phyloP scores from a whole-genome alignment of 2,329 filamentous ascomycete genomes.

The Fusarium sp. region DNA sequence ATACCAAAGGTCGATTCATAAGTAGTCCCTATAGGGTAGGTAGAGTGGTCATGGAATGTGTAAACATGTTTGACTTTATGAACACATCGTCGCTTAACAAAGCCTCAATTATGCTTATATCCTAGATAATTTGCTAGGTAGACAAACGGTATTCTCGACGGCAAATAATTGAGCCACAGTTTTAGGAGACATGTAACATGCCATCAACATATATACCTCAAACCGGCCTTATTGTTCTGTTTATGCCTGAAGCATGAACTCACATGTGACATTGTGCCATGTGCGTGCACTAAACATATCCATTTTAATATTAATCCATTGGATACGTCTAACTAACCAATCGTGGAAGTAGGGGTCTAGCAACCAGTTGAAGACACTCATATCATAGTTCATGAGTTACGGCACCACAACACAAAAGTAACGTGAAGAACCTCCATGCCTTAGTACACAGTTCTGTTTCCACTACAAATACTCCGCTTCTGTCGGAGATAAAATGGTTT shows the following conservation, averaged over 20 bases:
- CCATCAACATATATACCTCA: too few relatives aligned
- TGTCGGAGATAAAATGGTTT: neutral
- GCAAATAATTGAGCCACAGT: too few relatives aligned
- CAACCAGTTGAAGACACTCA: slow-evolving; percentile 22
- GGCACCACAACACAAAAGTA: neutral
- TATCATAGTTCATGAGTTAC: slow-evolving; percentile 6
- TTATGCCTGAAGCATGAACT: too few relatives aligned
- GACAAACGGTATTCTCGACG: too few relatives aligned
- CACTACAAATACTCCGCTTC: neutral
- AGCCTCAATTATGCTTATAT: too few relatives aligned
- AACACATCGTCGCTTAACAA: too few relatives aligned
- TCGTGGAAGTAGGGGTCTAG: slow-evolving; percentile 7
- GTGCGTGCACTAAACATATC: neutral
- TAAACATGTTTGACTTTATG: neutral
- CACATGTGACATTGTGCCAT: neutral
- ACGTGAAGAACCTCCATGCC: neutral
- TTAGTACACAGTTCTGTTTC: neutral
- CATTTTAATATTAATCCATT: slow-evolving; percentile 10
- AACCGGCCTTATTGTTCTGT: too few relatives aligned
- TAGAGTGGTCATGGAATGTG: neutral
- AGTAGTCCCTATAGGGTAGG: neutral
- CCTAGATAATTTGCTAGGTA: too few relatives aligned
- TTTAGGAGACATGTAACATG: too few relatives aligned
- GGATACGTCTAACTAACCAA: slow-evolving; percentile 15
- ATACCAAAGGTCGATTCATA: neutral